Conservation (phyloP, 495 filamentous ascomycete species). For the Aspergillus bertholletiae region DNA sequence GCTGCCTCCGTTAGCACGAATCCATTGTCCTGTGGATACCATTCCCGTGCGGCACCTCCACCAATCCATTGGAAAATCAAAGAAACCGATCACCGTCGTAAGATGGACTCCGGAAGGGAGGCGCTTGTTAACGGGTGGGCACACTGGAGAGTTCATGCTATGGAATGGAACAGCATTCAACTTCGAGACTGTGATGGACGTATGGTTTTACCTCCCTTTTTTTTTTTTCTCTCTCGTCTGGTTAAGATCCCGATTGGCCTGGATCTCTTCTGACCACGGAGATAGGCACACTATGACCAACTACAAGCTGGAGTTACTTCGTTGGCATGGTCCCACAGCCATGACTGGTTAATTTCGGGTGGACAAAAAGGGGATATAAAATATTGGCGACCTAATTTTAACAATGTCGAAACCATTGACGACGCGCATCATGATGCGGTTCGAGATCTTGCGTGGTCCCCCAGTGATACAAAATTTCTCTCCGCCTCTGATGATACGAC, state of each 20-base stretch:
- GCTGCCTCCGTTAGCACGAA: conserved; percentile 75
- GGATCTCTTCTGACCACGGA: conserved; percentile 3
- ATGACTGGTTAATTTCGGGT: conserved; percentile 94
- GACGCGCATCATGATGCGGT: conserved; percentile 88
- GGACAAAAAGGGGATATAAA: conserved; percentile 95
- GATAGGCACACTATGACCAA: conserved; percentile 75
- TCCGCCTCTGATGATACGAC: conserved; percentile 92
- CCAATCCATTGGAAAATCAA: conserved; percentile 94
- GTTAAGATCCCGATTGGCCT: not conserved
- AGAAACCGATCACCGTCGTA: conserved; percentile 96
- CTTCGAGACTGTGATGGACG: conserved; percentile 97
- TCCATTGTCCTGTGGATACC: conserved; percentile 69
- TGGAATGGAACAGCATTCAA: conserved; percentile 99
- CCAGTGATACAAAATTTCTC: conserved; percentile 91
- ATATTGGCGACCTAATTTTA: conserved; percentile 99
- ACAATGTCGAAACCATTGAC: conserved; percentile 93
- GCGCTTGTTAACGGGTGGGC: conserved; percentile 83
- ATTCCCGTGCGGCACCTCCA: conserved; percentile 89
- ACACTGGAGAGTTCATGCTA: conserved; percentile 94
- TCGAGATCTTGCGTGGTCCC: conserved; percentile 87
- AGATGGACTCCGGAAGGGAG: conserved; percentile 96
- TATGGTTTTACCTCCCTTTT: conserved; percentile 24
- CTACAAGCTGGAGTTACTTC: conserved; percentile 75
- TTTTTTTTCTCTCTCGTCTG: not conserved
- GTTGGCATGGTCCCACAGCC: conserved; percentile 83